A percentile compares a stretch with the other conserved stretches of the same genome.
These are phyloP conservation scores for Helianthus tuberosus DNA, from an alignment of 129 eudicot genomes.

Conservation along the genomic window DNA sequence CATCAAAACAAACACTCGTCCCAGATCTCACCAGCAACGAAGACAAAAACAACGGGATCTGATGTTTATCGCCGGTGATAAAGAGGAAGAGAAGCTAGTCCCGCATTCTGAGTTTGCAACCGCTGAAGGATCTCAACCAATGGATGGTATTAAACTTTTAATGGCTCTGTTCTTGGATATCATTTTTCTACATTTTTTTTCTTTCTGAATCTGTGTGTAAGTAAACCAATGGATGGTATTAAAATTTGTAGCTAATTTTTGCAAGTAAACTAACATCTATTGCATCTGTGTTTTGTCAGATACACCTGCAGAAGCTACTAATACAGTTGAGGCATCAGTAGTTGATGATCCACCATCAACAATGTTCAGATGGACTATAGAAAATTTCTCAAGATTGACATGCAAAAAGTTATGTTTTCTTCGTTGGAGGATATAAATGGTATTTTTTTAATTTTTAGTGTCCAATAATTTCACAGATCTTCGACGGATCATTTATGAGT, in stretches of 20 bases:
- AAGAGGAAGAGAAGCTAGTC: slow-evolving; percentile 90
- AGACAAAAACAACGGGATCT: too few relatives aligned
- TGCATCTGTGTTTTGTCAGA: slow-evolving; percentile 21
- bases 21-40: too few relatives aligned
- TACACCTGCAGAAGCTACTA: slow-evolving; percentile 64
- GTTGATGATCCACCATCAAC: slow-evolving; percentile 79
- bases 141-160: slow-evolving; percentile 68
- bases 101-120: slow-evolving; percentile 71
- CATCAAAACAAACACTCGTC: too few relatives aligned
- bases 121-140: slow-evolving; percentile 76
- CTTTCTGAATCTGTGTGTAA: background rate
- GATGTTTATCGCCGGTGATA: too few relatives aligned
- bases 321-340: slow-evolving; percentile 52
- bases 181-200: background rate
- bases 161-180: background rate
- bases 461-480: background rate
- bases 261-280: slow-evolving; percentile 15
- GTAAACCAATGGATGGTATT: too few relatives aligned
- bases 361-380: slow-evolving; percentile 84
- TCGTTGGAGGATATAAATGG: slow-evolving; percentile 95
- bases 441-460: slow-evolving; percentile 27
- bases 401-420: slow-evolving; percentile 67
- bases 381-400: slow-evolving; percentile 68
- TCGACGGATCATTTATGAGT: too few relatives aligned
- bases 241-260: background rate